Evolutionary conservation across 2,329 filamentous ascomycete genomes (phyloP).

Genomic region (Clonostachys chloroleuca): DNA sequence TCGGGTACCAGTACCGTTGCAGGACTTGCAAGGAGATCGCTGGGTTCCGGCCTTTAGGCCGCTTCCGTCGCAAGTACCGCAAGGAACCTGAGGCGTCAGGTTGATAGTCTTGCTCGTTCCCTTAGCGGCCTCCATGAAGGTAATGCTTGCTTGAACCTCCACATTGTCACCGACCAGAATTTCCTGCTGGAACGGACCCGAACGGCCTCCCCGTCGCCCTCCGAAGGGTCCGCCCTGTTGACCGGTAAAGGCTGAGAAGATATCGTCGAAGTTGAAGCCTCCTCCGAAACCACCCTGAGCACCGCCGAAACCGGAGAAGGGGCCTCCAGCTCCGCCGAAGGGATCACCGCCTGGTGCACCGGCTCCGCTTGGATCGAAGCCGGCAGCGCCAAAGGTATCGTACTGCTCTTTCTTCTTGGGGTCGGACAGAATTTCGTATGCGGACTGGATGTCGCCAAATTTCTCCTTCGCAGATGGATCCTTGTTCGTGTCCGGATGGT

Average conservation of each 20-base stretch:
- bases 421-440: conserved; percentile 92
- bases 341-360: conserved; percentile 57
- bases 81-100: conserved; percentile 77
- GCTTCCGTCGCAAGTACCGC: conserved; percentile 76
- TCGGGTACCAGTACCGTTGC: conserved; percentile 80
- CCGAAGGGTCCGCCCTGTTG: conserved; percentile 46
- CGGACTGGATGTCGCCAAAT: conserved; percentile 87
- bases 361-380: conserved; percentile 73
- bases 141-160: conserved; percentile 87
- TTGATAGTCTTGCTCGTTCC: conserved; percentile 84
- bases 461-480: conserved; percentile 90
- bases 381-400: conserved; percentile 84
- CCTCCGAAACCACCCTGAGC: conserved; percentile 65
- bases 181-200: conserved; percentile 69
- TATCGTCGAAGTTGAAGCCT: conserved; percentile 93
- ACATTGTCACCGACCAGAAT: conserved; percentile 93
- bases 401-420: conserved; percentile 89
- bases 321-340: conserved; percentile 60
- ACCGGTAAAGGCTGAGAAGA: conserved; percentile 82
- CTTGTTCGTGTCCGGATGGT: conserved; percentile 97
- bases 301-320: conserved; percentile 54
- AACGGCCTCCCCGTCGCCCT: conserved; percentile 41
- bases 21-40: conserved; percentile 69
- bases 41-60: conserved; percentile 80
- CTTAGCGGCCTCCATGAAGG: conserved; percentile 94